Percentiles rank a stretch among this genome's conserved stretches.
These are phyloP conservation scores for Platanthera zijinensis DNA, from an alignment of 106 monocot species.

Conservation along the genomic window DNA sequence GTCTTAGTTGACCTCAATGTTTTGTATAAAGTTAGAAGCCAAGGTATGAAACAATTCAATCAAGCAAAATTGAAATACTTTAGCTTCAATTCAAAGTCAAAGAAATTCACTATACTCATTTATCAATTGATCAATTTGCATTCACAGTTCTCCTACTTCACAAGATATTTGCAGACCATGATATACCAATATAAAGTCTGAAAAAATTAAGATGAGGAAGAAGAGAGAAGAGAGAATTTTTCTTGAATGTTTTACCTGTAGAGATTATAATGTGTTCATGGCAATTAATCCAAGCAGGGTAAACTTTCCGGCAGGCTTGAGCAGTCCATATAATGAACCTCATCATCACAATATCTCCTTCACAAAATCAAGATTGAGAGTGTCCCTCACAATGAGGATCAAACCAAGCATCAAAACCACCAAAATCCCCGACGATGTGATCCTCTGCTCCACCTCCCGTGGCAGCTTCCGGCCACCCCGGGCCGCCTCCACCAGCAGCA, in stretches of 20 bases:
- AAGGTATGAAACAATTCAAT: neutral
- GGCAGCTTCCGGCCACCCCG: conserved; percentile 86
- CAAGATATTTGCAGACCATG: neutral
- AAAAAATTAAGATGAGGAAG: neutral
- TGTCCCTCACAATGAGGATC: conserved; percentile 83
- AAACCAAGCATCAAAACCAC: conserved; percentile 62
- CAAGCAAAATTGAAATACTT: neutral
- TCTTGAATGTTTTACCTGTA: neutral
- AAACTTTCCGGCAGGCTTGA: neutral
- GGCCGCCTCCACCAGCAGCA: conserved; percentile 71
- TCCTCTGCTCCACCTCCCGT: conserved; percentile 83
- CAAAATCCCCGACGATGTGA: conserved; percentile 75
- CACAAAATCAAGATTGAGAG: conserved; percentile 88
- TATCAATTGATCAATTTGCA: neutral
- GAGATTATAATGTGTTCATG: neutral
- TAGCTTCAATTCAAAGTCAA: neutral
- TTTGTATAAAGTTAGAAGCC: neutral
- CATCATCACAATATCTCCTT: conserved; percentile 67
- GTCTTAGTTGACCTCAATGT: too few species aligned
- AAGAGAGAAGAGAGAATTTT: neutral
- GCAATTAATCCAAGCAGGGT: neutral
- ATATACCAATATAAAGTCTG: neutral
- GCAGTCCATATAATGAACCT: neutral
- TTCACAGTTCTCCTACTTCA: neutral
- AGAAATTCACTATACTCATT: neutral